A percentile compares a stretch with the other conserved stretches of the same genome.
phyloP scores from a whole-genome alignment of 257 asterid genomes.

The Petunia axillaris region DNA sequence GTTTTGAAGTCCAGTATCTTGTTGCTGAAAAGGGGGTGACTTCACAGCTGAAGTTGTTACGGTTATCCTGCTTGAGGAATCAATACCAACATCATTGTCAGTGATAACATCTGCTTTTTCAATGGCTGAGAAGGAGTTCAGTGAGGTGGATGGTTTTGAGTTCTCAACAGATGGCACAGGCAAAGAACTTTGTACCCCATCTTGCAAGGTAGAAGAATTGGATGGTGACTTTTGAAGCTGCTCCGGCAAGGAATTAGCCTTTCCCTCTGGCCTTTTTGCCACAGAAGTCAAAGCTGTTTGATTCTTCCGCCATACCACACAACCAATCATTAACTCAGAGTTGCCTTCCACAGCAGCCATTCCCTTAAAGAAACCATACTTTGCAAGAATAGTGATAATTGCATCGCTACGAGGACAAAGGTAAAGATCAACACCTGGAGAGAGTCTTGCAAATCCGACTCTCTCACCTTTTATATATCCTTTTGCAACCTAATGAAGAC shows the following conservation, averaged over 20 bases:
- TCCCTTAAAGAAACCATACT: constrained; percentile 32
- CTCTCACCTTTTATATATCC: constrained; percentile 28
- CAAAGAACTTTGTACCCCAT: constrained; percentile 6
- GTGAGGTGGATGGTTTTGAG: not conserved
- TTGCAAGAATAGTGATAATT: constrained; percentile 38
- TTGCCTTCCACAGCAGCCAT: constrained; percentile 29
- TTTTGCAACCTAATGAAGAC: constrained; percentile 31
- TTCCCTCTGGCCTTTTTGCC: constrained; percentile 17
- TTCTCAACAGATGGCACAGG: constrained; percentile 12
- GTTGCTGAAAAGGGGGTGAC: constrained; percentile 17
- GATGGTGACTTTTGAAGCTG: constrained; percentile 24
- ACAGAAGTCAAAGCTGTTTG: constrained; percentile 17
- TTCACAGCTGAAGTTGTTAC: constrained; percentile 25
- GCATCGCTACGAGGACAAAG: constrained; percentile 35
- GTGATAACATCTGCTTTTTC: constrained; percentile 21
- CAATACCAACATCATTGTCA: constrained; percentile 9
- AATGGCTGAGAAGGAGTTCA: not conserved
- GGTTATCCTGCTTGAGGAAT: constrained; percentile 18
- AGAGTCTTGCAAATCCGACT: constrained; percentile 35
- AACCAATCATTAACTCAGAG: constrained; percentile 36
- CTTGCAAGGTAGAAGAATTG: constrained; percentile 8
- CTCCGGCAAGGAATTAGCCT: not conserved
- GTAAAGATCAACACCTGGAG: constrained; percentile 32
- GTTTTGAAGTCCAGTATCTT: constrained; percentile 5
- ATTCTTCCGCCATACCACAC: constrained; percentile 41